Conservation (phyloP, 768 basidiomycete species). For the Boletellus ananiceps region DNA sequence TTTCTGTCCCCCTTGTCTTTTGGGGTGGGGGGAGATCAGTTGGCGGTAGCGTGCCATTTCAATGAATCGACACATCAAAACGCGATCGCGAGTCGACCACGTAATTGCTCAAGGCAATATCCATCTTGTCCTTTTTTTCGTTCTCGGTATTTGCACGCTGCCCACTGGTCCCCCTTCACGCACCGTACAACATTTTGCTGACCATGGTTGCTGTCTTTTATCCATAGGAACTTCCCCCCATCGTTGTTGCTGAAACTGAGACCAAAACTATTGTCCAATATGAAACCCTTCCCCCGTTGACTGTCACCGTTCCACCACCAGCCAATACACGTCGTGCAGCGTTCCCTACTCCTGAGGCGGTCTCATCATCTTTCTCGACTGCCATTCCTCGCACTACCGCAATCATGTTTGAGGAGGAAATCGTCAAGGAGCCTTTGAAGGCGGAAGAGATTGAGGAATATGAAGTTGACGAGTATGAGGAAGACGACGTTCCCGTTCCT, state of each 20-base stretch:
- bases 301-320: conserved; percentile 68
- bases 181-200: conserved; percentile 30
- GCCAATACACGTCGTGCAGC: conserved; percentile 75
- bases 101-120: conserved; percentile 28
- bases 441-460: conserved; percentile 38
- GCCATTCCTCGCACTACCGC: conserved; percentile 71
- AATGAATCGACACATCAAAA: conserved; percentile 30
- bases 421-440: conserved; percentile 30
- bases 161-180: conserved; percentile 37
- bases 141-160: conserved; percentile 24
- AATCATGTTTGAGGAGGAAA: conserved; percentile 61
- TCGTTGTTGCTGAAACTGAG: conserved; percentile 46
- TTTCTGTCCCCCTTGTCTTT: conserved; percentile 71
- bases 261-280: conserved; percentile 60
- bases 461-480: conserved; percentile 38
- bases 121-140: conserved; percentile 26
- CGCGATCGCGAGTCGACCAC: conserved; percentile 11
- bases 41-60: conserved; percentile 24
- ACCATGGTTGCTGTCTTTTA: conserved; percentile 24
- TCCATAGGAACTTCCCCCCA: conserved; percentile 40
- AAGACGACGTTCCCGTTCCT: conserved; percentile 39
- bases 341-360: conserved; percentile 63
- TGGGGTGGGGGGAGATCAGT: conserved; percentile 35
- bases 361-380: conserved; percentile 52
- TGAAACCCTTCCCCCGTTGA: conserved; percentile 49